Percentiles rank a stretch among this genome's conserved stretches.
Conservation (phyloP, 1,284 basidiomycete species). For the Cryptococcus floricola region DNA sequence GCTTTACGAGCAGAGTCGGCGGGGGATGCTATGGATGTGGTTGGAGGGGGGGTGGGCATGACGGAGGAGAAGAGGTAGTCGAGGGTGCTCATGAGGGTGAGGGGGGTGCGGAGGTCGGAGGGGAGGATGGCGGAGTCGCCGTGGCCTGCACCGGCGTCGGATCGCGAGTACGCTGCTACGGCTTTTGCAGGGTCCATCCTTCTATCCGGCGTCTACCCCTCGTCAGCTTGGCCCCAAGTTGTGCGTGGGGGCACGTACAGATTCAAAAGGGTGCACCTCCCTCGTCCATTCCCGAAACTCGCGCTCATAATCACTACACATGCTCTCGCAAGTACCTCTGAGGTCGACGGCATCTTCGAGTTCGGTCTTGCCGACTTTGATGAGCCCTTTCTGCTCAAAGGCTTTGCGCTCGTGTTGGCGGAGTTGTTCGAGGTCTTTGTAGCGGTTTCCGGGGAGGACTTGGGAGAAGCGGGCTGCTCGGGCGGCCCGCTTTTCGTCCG, state of each 20-base stretch:
- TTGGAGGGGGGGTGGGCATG: slow-evolving; percentile 56
- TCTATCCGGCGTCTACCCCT: slow-evolving; percentile 43
- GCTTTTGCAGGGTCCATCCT: slow-evolving; percentile 80
- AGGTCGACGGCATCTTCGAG: slow-evolving; percentile 85
- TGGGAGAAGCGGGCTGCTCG: slow-evolving; percentile 46
- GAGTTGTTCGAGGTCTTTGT: slow-evolving; percentile 51
- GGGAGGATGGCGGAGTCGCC: slow-evolving; percentile 62
- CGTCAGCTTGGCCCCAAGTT: background rate
- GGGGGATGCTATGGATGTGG: slow-evolving; percentile 4
- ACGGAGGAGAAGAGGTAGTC: slow-evolving; percentile 88
- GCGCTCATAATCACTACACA: slow-evolving; percentile 92
- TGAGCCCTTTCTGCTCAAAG: slow-evolving; percentile 78
- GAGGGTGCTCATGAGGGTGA: slow-evolving; percentile 75
- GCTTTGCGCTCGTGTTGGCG: slow-evolving; percentile 69
- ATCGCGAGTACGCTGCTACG: slow-evolving; percentile 92
- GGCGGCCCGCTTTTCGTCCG: slow-evolving; percentile 25
- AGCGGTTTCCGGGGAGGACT: slow-evolving; percentile 44
- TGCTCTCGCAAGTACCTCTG: slow-evolving; percentile 82
- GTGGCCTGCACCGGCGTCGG: slow-evolving; percentile 62
- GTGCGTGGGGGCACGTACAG: slow-evolving; percentile 55
- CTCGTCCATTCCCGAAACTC: slow-evolving; percentile 87
- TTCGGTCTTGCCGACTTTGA: slow-evolving; percentile 78
- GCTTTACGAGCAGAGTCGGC: slow-evolving; percentile 52
- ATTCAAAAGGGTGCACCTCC: slow-evolving; percentile 82
- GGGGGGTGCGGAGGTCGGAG: slow-evolving; percentile 85